These are phyloP conservation scores for Adansonia digitata DNA, from an alignment of 345 rosid genomes.

Conservation along the genomic window DNA sequence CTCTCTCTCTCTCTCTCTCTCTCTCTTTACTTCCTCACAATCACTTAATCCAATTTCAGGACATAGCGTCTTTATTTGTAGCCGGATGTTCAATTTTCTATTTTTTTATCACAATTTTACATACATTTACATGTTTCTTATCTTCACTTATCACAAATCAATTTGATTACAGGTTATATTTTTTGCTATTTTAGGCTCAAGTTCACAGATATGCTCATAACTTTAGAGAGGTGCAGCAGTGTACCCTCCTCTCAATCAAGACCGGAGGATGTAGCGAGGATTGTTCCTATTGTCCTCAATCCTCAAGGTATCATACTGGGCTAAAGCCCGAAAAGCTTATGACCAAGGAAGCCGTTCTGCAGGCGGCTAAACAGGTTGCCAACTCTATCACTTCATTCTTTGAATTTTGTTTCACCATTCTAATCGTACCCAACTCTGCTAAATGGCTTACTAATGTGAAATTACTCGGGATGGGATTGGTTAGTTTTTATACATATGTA, in stretches of 20 bases:
- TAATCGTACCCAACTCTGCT: background rate
- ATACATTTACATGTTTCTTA: background rate
- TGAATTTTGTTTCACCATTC: background rate
- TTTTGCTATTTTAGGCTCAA: slow-evolving; percentile 87
- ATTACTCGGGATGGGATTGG: too few relatives aligned
- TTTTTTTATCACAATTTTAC: too few relatives aligned
- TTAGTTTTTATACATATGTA: too few relatives aligned
- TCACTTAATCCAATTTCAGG: background rate
- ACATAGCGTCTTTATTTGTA: background rate
- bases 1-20: too few relatives aligned
- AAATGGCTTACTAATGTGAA: background rate
- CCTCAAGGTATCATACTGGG: slow-evolving; percentile 82
- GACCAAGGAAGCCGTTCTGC: slow-evolving; percentile 64
- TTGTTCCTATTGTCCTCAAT: slow-evolving; percentile 97
- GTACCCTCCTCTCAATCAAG: slow-evolving; percentile 94
- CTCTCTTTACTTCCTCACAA: too few relatives aligned
- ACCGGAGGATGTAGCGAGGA: slow-evolving; percentile 99
- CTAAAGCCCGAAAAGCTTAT: slow-evolving; percentile 78
- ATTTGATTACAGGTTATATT: too few relatives aligned
- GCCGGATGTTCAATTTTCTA: background rate
- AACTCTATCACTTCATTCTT: background rate
- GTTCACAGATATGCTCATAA: slow-evolving; percentile 94
- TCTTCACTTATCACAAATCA: background rate
- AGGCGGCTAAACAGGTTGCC: slow-evolving; percentile 74
- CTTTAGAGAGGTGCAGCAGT: slow-evolving; percentile 98